Base-by-base conservation (phyloP, 345 rosid genomes). In the Salix purpurea region DNA sequence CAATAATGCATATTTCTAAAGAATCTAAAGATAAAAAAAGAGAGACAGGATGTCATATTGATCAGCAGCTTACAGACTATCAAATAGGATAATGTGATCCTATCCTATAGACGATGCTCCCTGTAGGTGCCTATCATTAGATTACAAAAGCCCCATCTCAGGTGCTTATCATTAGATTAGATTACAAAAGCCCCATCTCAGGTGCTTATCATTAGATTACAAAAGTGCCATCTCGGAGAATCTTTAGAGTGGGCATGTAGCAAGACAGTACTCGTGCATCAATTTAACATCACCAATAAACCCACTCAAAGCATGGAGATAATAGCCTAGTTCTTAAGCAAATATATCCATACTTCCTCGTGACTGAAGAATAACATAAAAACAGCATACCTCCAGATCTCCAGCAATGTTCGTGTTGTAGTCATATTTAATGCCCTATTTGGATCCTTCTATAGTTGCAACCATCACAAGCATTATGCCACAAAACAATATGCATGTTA, bases 371-470 rank as follows among this genome's bases (percentile, higher is more conserved):
- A 54, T 54, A 46, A 46, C 4, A n/a, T 21, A 21, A 54, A 54
- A 21, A 52, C 62, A 77, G 32, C 60, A 62, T 86, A 95, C 99
- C 97, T 92, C 97, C 97, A 92, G 82, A 96, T 84, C 79, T 93
- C 97, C 80, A 81, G 77, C 26, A 93, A 81, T 6, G 98, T 93
- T 75, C 84, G 87, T 73, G 91, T 77, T 1, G 96, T 90, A 19
- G 94, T 91, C 98, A 96, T 93, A 69, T 54, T 88, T 86, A 92
- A 30, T 24, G 91, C 97, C 81, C 94, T 90, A 5, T 62, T 44
- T 46, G 92, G 97, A 79, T 96, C 97, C 82, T 76, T 91, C 97
- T 93, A 88, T 34, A 74, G 9, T 37, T 14, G 26, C 44, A 66
- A 77, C 10, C 44, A 40, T 40, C 44, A 40, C 44, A 40, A 40